Evolutionary conservation across 2,329 filamentous ascomycete genomes (phyloP).

Genomic region (Calonectria pauciramosa): DNA sequence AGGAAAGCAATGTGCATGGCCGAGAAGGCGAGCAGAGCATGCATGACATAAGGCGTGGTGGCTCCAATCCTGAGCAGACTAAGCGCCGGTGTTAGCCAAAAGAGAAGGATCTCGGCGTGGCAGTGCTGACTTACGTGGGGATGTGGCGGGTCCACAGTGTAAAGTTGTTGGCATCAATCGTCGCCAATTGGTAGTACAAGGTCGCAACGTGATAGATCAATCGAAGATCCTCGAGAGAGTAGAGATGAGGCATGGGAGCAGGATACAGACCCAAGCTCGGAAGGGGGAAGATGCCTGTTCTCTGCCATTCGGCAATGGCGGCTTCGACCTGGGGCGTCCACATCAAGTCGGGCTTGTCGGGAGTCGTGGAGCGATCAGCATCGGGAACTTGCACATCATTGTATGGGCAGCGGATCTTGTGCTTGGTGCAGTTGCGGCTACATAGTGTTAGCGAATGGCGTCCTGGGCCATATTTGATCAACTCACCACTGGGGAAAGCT

Average conservation of each 20-base stretch:
- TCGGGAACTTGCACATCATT: conserved; percentile 83
- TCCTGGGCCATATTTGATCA: background rate
- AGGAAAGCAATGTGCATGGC: conserved; percentile 94
- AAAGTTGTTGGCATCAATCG: conserved; percentile 83
- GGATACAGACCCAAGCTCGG: conserved; percentile 84
- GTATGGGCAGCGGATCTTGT: conserved; percentile 98
- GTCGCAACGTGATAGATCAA: conserved; percentile 92
- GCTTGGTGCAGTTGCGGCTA: conserved; percentile 98
- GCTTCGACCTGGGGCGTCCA: conserved; percentile 90
- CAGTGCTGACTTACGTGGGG: conserved; percentile 77
- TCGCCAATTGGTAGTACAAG: conserved; percentile 85
- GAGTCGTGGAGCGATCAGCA: conserved; percentile 70
- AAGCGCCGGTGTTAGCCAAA: conserved; percentile 30
- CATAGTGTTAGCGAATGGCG: background rate
- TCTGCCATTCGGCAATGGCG: conserved; percentile 85
- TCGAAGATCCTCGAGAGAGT: conserved; percentile 83
- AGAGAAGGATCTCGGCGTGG: background rate
- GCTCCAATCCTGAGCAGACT: conserved; percentile 80
- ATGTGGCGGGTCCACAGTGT: conserved; percentile 95
- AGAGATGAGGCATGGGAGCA: conserved; percentile 78
- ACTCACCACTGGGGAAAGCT: conserved; percentile 96
- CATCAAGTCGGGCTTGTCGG: conserved; percentile 78
- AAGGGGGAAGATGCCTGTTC: conserved; percentile 88
- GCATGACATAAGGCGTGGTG: conserved; percentile 91
- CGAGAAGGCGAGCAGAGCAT: conserved; percentile 92